Base-by-base conservation (phyloP, 2,329 filamentous ascomycete species). In the Emericellopsis atlantica region DNA sequence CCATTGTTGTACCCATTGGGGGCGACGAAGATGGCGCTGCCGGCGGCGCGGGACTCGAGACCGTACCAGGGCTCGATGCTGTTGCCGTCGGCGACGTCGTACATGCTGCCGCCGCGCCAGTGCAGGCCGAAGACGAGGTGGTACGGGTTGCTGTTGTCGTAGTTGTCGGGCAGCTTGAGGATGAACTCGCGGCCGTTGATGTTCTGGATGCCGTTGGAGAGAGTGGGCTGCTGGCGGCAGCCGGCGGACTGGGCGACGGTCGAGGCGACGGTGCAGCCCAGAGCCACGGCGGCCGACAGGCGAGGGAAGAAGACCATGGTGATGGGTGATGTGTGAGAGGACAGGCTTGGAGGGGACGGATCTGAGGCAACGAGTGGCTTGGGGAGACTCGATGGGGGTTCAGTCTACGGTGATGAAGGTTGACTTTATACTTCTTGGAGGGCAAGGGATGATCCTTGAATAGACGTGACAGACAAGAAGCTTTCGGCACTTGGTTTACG, bases 51-150 rank as follows among this genome's bases (percentile, higher is more conserved):
- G 2, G 49, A 44, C 6, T 54, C 56, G 6, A 67, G 52, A 10
- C 63, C 62, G 44, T 66, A 66, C 49, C 57, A 64, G 4, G 54
- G 48, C 16, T 53, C 52, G 36, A 54, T 54, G 31, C 50, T 45
- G 36, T 50, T 49, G 22, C 59, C 56, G 15, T 50, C 49, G 37
- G 53, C 57, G 31, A 67, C 54, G 35, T 60, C 51, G 32, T 52
- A 43, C 44, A 59, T 59, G 42, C 44, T 60, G 33, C 62, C 61
- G 32, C 56, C 55, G 34, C 61, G 56, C 48, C 56, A 59, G 48
- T 69, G 65, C 29, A 59, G 51, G 18, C 54, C 57, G 45, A 66
- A 65, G 41, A 69, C 56, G 31, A 68, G 54, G 32, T 56, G 57
- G 49, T 67, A 60, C 1, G 56, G 53, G 21, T 53, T 54, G 44